phyloP scores from a whole-genome alignment of 441 rosid species.

The Breynia disticha region DNA sequence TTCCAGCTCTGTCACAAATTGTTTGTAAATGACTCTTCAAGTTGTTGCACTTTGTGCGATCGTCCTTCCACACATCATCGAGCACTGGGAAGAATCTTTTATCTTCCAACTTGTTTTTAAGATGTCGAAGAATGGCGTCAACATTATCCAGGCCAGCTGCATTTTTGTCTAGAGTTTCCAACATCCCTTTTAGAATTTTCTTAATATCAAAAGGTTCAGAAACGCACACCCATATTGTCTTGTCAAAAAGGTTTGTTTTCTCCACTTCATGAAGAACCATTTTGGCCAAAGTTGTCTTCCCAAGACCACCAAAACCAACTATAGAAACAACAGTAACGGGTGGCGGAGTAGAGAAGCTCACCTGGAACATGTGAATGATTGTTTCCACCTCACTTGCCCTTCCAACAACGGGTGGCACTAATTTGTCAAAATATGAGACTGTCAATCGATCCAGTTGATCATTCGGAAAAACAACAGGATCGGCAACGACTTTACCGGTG shows the following conservation, averaged over 20 bases:
- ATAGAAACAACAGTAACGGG: constrained; percentile 14
- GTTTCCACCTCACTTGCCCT: neutral
- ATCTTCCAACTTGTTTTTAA: constrained; percentile 1
- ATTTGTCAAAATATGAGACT: neutral
- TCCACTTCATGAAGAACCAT: constrained; percentile 9
- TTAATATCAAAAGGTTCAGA: constrained; percentile 14
- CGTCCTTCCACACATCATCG: constrained; percentile 23
- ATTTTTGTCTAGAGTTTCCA: constrained; percentile 3
- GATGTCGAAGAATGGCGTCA: constrained; percentile 6
- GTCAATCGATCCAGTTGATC: neutral
- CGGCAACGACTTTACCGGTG: neutral
- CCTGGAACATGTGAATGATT: constrained; percentile 4
- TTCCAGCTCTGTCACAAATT: no score
- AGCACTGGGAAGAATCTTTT: constrained; percentile 21
- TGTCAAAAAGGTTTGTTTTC: constrained; percentile 10
- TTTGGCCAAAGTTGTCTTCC: constrained; percentile 29
- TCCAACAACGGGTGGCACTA: neutral
- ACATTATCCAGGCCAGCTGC: neutral
- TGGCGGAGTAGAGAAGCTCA: constrained; percentile 1
- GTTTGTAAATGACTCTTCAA: constrained; percentile 3
- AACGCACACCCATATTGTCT: constrained; percentile 18
- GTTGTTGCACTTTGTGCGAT: constrained; percentile 4
- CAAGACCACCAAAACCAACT: constrained; percentile 22
- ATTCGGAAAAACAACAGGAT: neutral
- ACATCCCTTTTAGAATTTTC: constrained; percentile 7